Evolutionary conservation across 1,284 basidiomycete genomes (phyloP).

Genomic region (Melampsora larici-populina): DNA sequence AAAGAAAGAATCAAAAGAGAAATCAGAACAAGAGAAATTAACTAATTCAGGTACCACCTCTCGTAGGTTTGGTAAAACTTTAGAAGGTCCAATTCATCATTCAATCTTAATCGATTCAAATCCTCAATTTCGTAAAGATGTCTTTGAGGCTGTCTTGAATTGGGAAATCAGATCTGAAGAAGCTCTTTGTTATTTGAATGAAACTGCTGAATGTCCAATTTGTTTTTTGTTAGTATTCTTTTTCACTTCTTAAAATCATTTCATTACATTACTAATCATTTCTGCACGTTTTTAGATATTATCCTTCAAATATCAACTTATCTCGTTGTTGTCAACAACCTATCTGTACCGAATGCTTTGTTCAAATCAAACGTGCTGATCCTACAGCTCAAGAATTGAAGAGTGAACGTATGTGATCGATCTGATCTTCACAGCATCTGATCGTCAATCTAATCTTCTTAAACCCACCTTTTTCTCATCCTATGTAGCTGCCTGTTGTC

Average conservation of each 20-base stretch:
- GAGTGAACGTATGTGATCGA: slow-evolving; percentile 63
- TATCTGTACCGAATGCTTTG: slow-evolving; percentile 98
- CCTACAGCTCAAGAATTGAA: slow-evolving; percentile 61
- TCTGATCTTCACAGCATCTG: slow-evolving; percentile 58
- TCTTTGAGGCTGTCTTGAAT: slow-evolving; percentile 31
- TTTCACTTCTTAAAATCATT: slow-evolving; percentile 45
- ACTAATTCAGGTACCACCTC: slow-evolving; percentile 51
- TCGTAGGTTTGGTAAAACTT: slow-evolving; percentile 45
- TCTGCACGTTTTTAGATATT: too few species aligned
- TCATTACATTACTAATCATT: slow-evolving; percentile 19
- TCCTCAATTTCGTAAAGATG: slow-evolving; percentile 46
- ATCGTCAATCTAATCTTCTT: slow-evolving; percentile 61
- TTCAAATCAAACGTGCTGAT: slow-evolving; percentile 94
- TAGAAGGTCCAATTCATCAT: slow-evolving; percentile 47
- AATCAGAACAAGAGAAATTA: slow-evolving; percentile 47
- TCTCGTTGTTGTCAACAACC: slow-evolving; percentile 97
- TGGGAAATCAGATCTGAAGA: slow-evolving; percentile 39
- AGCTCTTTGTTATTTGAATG: slow-evolving; percentile 65
- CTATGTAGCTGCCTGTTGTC: slow-evolving; percentile 68
- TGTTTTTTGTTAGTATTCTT: slow-evolving; percentile 91
- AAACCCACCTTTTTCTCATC: slow-evolving; percentile 49
- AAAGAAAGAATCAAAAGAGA: slow-evolving; percentile 52
- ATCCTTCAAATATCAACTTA: slow-evolving; percentile 90
- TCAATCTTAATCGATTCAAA: slow-evolving; percentile 18
- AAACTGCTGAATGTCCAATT: slow-evolving; percentile 95